Base-by-base conservation (phyloP, 805 yeast species). In the Metschnikowia corniflorae region DNA sequence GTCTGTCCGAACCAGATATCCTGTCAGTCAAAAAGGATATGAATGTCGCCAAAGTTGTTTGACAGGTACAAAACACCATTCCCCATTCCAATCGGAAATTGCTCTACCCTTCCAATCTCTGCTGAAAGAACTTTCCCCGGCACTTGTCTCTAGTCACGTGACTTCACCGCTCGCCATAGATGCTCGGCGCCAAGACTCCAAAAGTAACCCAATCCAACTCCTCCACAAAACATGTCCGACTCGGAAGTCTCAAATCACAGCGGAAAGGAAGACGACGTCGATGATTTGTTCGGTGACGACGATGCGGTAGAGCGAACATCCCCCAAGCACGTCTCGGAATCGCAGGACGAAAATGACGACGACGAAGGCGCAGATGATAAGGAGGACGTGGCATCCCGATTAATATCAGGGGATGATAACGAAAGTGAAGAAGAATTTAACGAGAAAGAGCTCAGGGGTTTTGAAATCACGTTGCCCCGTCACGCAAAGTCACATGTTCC, bases 381-480 rank as follows among this genome's bases (percentile, higher is more conserved):
- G 8, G 36, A 31, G 8, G 65, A 60, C 12, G 49, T 33, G n/a
- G 49, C 35, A 16, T 10, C 12, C 5, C 9, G 12, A 21, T 57
- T 47, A 2, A 15, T 12, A 15, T 60, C 49, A 7, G 31, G 24
- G 10, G 37, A 26, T 8, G 64, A 54, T 5, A 63, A 57, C 3
- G 65, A 52, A 2, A 62, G 58, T 1, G 66, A 55, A 3, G 69
- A 52, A 5, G 63, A 55, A 21, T 64, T 58, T 27, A 65, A 58
- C 5, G 65, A 57, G 29, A 53, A 39, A 18, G 61, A 58, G 29
- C 41, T 55, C 58, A 73, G 53, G 39, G 63, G 54, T 37, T 68
- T 53, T 43, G 63, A 61, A 13, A 47, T 68, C 21, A 54, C 67
- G 2, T 49, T 63, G 54, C 83, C 71, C 44, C 75, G 73, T 55